A percentile compares a stretch with the other conserved stretches of the same genome.
Conservation (phyloP, 805 yeast species). For the Saturnispora halmiae region DNA sequence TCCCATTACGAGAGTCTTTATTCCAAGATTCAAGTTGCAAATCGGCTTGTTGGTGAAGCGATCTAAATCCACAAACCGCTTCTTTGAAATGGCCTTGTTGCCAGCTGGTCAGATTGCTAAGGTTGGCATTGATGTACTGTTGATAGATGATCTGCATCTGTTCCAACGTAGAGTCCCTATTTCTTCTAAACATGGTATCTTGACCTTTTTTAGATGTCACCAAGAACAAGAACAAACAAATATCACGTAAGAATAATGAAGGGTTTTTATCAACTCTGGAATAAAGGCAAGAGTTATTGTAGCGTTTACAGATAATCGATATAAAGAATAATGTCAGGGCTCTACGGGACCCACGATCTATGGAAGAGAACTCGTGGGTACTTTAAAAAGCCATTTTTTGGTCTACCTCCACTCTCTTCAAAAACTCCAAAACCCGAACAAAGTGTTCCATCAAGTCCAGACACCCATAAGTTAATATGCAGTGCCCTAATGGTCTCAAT, state of each 20-base stretch:
- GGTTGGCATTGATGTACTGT: slow-evolving; percentile 7
- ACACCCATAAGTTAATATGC: slow-evolving; percentile 15
- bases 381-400: slow-evolving; percentile 7
- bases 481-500: slow-evolving; percentile 1
- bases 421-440: slow-evolving; percentile 1
- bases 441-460: not conserved
- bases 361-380: not conserved
- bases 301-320: too few relatives aligned
- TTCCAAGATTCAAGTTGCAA: slow-evolving; percentile 47
- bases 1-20: slow-evolving; percentile 26
- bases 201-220: too few relatives aligned
- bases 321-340: slow-evolving; percentile 7
- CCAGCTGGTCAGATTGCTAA: slow-evolving; percentile 3
- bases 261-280: too few relatives aligned
- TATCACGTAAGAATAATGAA: too few relatives aligned
- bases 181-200: slow-evolving; percentile 9
- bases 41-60: slow-evolving; percentile 30
- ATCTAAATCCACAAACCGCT: slow-evolving; percentile 2
- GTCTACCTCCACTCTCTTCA: slow-evolving; percentile 9
- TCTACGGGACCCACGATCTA: slow-evolving; percentile 12
- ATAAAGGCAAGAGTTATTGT: too few relatives aligned
- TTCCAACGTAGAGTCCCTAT: slow-evolving; percentile 7
- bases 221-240: too few relatives aligned
- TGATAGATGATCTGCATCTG: slow-evolving; percentile 14
- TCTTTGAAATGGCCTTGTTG: slow-evolving; percentile 5